Evolutionary conservation across 192 early-diverging fungal species (phyloP).

Genomic region (Coemansia sp.): DNA sequence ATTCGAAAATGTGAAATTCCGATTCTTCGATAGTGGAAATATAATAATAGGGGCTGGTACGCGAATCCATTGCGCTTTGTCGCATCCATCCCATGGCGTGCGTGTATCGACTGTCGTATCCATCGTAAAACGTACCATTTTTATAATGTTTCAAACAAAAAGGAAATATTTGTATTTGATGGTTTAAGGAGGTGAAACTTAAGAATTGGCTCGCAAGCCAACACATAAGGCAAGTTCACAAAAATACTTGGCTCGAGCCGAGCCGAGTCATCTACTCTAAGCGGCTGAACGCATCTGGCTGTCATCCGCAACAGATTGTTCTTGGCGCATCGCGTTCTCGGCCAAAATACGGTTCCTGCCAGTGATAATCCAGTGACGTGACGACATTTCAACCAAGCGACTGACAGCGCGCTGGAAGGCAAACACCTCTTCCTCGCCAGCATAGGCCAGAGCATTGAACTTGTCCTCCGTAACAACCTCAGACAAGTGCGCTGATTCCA

Average conservation of each 20-base stretch:
- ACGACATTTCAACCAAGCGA: conserved; percentile 92
- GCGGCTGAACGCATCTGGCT: conserved; percentile 24
- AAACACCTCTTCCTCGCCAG: conserved; percentile 92
- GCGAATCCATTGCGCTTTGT: conserved; percentile 9
- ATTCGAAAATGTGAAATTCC: background rate
- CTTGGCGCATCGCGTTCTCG: conserved; percentile 41
- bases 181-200: background rate
- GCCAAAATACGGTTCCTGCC: conserved; percentile 36
- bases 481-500: background rate
- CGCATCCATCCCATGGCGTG: background rate
- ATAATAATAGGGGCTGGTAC: background rate
- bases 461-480: conserved; percentile 12
- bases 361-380: conserved; percentile 66
- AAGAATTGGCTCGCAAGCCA: background rate
- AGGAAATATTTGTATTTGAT: conserved; percentile 13
- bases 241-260: background rate
- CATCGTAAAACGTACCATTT: conserved; percentile 18
- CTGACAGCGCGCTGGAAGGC: conserved; percentile 93
- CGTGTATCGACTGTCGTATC: background rate
- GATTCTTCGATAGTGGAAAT: background rate
- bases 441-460: conserved; percentile 24
- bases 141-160: conserved; percentile 4
- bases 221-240: background rate
- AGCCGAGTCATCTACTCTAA: background rate
- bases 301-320: background rate